A percentile compares a stretch with the other conserved stretches of the same genome.
Conservation (phyloP, 495 filamentous ascomycete genomes). For the Penicillium mononematosum region DNA sequence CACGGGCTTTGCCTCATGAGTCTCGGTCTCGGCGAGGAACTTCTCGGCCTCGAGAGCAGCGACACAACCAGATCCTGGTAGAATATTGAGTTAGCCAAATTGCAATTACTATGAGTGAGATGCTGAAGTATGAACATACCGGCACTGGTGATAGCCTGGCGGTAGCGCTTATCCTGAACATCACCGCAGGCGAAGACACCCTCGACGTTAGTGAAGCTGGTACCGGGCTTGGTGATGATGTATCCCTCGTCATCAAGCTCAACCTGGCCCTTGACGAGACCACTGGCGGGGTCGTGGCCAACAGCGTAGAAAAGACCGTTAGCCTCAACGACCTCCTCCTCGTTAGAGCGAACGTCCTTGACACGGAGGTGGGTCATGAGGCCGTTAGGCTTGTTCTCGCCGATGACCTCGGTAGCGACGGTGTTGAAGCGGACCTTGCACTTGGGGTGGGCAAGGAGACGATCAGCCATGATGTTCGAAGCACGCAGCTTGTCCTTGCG, state of each 20-base stretch:
- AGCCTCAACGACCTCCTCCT: constrained; percentile 77
- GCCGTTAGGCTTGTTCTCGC: constrained; percentile 68
- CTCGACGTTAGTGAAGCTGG: constrained; percentile 80
- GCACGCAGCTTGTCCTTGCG: constrained; percentile 82
- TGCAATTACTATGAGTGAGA: not conserved
- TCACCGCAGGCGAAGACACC: constrained; percentile 97
- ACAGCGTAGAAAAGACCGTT: constrained; percentile 98
- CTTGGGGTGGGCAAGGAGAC: constrained; percentile 80
- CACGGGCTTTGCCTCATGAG: constrained; percentile 45
- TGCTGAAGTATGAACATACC: constrained; percentile 55
- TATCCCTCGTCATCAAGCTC: constrained; percentile 86
- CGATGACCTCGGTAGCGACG: constrained; percentile 75
- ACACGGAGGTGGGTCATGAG: constrained; percentile 83
- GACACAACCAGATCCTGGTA: constrained; percentile 84
- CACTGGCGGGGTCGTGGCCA: constrained; percentile 91
- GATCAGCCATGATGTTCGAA: constrained; percentile 86
- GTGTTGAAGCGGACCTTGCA: constrained; percentile 84
- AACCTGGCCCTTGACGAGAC: constrained; percentile 81
- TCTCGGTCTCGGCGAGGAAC: constrained; percentile 73
- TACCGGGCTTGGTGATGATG: constrained; percentile 84
- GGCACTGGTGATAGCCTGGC: constrained; percentile 96
- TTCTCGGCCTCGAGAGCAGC: constrained; percentile 95
- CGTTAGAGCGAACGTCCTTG: constrained; percentile 73
- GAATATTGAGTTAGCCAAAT: constrained; percentile 11
- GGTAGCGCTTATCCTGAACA: constrained; percentile 97